Base-by-base conservation (phyloP, 352 stramenopile species). In the Phytopythium chamaehyphon region DNA sequence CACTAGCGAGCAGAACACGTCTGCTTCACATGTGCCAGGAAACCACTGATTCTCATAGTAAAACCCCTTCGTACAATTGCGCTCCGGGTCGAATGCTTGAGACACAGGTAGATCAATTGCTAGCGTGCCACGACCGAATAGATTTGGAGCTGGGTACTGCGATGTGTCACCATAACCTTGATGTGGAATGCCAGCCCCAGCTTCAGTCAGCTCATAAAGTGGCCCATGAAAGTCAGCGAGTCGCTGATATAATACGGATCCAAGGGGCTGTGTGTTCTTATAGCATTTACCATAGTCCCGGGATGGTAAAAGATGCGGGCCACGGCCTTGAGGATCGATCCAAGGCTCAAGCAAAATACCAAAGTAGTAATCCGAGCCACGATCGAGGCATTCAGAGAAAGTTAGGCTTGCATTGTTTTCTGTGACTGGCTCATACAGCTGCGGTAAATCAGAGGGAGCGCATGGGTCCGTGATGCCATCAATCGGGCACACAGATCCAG, bases 391-490 rank as follows among this genome's bases (percentile, higher is more conserved):
- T 68, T 98, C 84, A 19, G 90, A 61, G 48, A 72, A 83, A 7
- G 75, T 96, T 31, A 97, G 70, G 10, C 24, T 50, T 4, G n/a
- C 22, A 9, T 50, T 50, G 39, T 84, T 91, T 58, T 88, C 93
- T 9, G 59, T 62, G 18, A 92, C 70, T 6, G 93, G 89, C 10
- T 66, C 81, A 54, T 92, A 99, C 12, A 96, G 77, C 6, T 75
- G 87, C n/a, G 96, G 96, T 6, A 99, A 62, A 61, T 99, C 96
- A n/a, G 69, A 55, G 21, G 78, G 76, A 8, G 78, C 90, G 54
- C 96, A 99, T 14, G 96, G 96, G 53, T 88, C 80, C 12, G 89
- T 97, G 73, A 98, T 98, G 10, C 93, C 95, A 51, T 99, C 94
- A 22, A 97, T 86, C 9, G 90, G 82, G 51, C 96, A 99, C 2